phyloP scores from a whole-genome alignment of 192 early-diverging fungal species.

The Rhizophagus clarus region DNA sequence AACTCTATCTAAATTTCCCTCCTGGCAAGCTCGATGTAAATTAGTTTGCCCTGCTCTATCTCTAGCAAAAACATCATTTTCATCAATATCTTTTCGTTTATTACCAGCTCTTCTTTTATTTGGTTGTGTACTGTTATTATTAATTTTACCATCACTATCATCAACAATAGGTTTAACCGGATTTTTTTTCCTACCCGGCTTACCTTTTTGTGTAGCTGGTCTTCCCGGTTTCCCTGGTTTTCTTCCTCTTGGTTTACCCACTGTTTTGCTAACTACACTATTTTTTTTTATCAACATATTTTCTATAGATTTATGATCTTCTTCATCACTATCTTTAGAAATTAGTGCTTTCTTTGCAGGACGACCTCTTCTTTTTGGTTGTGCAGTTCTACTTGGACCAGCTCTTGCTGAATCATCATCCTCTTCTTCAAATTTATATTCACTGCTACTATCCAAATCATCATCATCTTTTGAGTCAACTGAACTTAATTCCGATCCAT shows the following conservation, averaged over 20 bases:
- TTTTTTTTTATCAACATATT: neutral
- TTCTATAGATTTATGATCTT: neutral
- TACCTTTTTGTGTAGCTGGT: neutral
- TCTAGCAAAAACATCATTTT: slow-evolving; percentile 21
- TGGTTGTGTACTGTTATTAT: neutral
- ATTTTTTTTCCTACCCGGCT: neutral
- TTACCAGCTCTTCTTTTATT: neutral
- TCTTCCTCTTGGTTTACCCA: neutral
- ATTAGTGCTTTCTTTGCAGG: neutral
- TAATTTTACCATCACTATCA: neutral
- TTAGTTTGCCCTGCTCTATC: slow-evolving; percentile 49
- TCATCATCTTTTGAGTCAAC: neutral
- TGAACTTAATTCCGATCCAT: slow-evolving; percentile 3
- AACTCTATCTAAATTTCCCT: slow-evolving; percentile 54
- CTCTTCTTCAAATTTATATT: neutral
- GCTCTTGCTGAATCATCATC: neutral
- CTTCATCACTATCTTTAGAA: neutral
- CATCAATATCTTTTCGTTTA: slow-evolving; percentile 20
- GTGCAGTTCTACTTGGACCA: neutral
- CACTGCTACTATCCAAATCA: neutral
- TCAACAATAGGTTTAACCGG: neutral
- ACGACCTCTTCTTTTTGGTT: neutral
- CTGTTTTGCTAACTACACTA: neutral
- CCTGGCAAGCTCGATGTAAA: slow-evolving; percentile 51
- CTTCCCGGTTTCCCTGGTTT: slow-evolving; percentile 6